These are phyloP conservation scores for Sphagnum magellanicum DNA, from an alignment of 228 moss, liverwort and hornwort species.

Conservation along the genomic window DNA sequence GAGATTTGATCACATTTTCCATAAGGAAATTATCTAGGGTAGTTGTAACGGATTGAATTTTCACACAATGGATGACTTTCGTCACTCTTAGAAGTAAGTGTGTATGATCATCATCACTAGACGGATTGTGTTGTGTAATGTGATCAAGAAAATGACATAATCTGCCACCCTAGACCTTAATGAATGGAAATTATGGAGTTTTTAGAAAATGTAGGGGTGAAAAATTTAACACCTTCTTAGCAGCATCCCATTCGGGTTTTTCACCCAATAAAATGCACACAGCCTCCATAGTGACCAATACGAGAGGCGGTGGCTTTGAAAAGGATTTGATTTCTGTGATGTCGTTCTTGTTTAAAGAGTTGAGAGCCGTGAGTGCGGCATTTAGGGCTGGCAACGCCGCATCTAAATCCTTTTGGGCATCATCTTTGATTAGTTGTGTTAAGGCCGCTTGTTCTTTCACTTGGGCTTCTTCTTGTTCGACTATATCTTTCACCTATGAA, in stretches of 20 bases:
- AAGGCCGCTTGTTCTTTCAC: slow-evolving; percentile 65
- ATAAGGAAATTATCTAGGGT: no score
- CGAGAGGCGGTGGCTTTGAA: slow-evolving; percentile 72
- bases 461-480: slow-evolving; percentile 64
- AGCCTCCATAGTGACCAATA: slow-evolving; percentile 87
- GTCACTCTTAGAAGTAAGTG: no score
- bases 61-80: no score
- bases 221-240: slow-evolving; percentile 51
- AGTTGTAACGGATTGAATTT: no score
- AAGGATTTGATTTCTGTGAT: slow-evolving; percentile 93
- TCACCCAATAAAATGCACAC: slow-evolving; percentile 75
- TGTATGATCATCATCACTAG: no score
- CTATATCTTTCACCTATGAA: slow-evolving; percentile 63
- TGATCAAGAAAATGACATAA: background rate
- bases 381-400: slow-evolving; percentile 79
- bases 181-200: background rate
- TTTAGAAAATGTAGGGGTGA: no score
- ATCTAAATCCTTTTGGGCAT: slow-evolving; percentile 82
- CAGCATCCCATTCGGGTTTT: slow-evolving; percentile 79
- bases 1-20: no score
- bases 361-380: slow-evolving; percentile 61
- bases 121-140: no score
- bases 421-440: slow-evolving; percentile 88
- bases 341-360: slow-evolving; percentile 80
- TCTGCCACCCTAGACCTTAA: background rate